Conservation (phyloP, 305 asterid species). For the Striga hermonthica region DNA sequence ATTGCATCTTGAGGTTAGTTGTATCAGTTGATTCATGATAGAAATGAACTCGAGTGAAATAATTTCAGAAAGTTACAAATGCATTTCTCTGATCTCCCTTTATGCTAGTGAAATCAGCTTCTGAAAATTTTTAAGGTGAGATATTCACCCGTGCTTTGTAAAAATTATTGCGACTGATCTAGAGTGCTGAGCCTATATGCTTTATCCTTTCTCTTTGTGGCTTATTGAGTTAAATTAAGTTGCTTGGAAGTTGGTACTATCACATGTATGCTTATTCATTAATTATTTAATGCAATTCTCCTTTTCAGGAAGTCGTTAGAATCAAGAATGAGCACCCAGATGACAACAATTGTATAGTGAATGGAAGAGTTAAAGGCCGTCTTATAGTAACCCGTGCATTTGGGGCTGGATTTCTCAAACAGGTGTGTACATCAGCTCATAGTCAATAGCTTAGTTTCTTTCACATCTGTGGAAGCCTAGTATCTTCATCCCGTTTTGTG, state of each 20-base stretch:
- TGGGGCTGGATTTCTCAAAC: conserved; percentile 98
- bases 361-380: conserved; percentile 95
- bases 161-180: too few relatives aligned
- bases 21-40: not conserved
- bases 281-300: conserved; percentile 18
- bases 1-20: not conserved
- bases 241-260: conserved; percentile 15
- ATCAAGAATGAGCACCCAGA: conserved; percentile 96
- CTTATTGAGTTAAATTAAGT: not conserved
- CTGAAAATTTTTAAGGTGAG: too few relatives aligned
- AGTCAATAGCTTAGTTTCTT: conserved; percentile 22
- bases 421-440: conserved; percentile 50
- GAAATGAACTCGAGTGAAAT: not conserved
- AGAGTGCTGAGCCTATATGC: too few relatives aligned
- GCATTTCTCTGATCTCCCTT: too few relatives aligned
- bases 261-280: conserved; percentile 23
- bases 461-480: conserved; percentile 20
- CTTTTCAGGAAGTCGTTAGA: conserved; percentile 75
- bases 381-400: conserved; percentile 97
- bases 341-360: conserved; percentile 87
- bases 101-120: too few relatives aligned
- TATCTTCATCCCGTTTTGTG: too few relatives aligned
- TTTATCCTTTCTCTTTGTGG: too few relatives aligned
- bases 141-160: too few relatives aligned
- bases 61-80: not conserved